Evolutionary conservation across 169 alveolate species (phyloP).

Genomic region (Plasmodium cynomolgi): DNA sequence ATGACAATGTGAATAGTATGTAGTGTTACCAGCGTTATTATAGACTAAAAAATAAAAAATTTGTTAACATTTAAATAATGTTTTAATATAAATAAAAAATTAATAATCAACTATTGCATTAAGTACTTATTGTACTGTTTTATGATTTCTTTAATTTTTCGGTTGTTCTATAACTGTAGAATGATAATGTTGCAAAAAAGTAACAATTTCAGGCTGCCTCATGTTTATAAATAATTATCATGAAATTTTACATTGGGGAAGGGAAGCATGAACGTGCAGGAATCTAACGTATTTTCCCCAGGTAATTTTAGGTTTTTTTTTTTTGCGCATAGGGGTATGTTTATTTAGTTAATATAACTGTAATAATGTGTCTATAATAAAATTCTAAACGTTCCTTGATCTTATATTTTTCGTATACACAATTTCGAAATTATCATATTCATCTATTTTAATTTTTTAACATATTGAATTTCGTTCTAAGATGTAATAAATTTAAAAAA

Average conservation of each 20-base stretch:
- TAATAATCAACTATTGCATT: neutral
- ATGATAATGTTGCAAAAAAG: neutral
- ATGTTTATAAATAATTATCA: neutral
- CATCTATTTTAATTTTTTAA: neutral
- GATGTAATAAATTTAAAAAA: neutral
- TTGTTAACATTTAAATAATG: neutral
- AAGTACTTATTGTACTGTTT: neutral
- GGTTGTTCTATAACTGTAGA: neutral
- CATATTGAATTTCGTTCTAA: neutral
- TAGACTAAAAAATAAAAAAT: neutral
- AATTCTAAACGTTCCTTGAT: neutral
- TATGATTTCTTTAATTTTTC: neutral
- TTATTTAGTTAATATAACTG: neutral
- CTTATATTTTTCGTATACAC: neutral
- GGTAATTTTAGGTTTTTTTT: neutral
- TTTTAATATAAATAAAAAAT: neutral
- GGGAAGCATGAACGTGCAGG: neutral
- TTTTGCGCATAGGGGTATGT: neutral
- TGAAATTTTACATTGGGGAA: neutral
- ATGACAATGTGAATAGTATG: neutral
- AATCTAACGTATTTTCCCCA: neutral
- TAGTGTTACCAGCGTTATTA: neutral
- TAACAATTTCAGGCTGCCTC: neutral
- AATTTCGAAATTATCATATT: neutral
- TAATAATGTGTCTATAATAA: neutral